Conservation (phyloP, 2,329 filamentous ascomycete species). For the Penicillium sclerotiorum region DNA sequence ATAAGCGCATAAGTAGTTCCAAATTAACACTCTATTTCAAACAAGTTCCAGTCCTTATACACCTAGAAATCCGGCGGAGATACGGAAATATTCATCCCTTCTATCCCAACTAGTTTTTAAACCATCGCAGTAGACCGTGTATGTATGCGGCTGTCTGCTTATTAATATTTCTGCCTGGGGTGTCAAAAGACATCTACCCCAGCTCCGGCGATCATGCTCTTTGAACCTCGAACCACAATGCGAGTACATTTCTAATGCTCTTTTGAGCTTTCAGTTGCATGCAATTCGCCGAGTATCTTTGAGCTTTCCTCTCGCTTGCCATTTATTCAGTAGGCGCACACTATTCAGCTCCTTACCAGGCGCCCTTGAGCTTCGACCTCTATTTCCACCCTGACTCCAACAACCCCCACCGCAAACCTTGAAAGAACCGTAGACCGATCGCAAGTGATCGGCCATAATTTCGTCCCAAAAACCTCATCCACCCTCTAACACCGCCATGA, state of each 20-base stretch:
- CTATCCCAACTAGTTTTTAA: no score
- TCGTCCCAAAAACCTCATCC: no score
- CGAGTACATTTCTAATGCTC: slow-evolving; percentile 6
- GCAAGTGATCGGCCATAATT: neutral
- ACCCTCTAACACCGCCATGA: slow-evolving; percentile 35
- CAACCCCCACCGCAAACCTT: neutral
- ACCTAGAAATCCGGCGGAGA: no score
- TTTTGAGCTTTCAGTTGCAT: slow-evolving; percentile 1
- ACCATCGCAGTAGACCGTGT: no score
- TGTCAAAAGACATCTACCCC: slow-evolving; percentile 6
- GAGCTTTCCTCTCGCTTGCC: neutral
- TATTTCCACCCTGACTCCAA: slow-evolving; percentile 5
- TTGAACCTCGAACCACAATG: slow-evolving; percentile 10
- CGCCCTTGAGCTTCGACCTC: slow-evolving; percentile 14
- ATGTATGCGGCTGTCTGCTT: slow-evolving; percentile 9
- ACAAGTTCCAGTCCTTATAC: no score
- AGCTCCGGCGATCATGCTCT: slow-evolving; percentile 19
- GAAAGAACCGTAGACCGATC: neutral
- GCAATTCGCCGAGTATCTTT: no score
- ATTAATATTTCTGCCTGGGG: slow-evolving; percentile 28
- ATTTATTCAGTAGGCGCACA: slow-evolving; percentile 4
- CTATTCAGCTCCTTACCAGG: slow-evolving; percentile 5
- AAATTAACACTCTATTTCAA: no score
- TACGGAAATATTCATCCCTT: no score
- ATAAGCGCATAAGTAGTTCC: slow-evolving; percentile 13